Evolutionary conservation across 2,329 filamentous ascomycete genomes (phyloP).

Genomic region (Alternaria sp.): DNA sequence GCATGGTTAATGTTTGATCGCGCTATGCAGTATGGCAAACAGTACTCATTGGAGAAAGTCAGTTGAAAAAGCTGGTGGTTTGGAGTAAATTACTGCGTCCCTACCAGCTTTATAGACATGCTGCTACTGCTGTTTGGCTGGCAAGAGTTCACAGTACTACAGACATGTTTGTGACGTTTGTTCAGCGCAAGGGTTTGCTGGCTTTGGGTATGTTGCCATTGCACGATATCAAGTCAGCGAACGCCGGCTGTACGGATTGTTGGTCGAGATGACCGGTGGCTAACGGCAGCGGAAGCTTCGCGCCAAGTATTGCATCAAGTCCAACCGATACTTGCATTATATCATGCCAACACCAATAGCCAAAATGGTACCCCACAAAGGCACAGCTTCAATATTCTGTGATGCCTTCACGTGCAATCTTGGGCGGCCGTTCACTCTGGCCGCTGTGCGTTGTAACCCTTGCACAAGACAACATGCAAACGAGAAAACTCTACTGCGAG

Average conservation of each 20-base stretch:
- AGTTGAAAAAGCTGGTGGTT: not conserved
- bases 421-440: no score
- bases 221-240: not conserved
- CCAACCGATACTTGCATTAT: not conserved
- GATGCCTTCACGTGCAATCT: no score
- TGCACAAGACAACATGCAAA: not conserved
- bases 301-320: not conserved
- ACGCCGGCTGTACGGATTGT: not conserved
- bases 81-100: not conserved
- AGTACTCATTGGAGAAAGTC: not conserved
- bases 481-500: not conserved
- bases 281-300: not conserved
- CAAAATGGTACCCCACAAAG: no score
- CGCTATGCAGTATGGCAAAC: not conserved
- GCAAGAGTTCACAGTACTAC: not conserved
- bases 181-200: not conserved
- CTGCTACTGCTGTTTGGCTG: not conserved
- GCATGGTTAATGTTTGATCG: no score
- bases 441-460: not conserved
- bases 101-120: not conserved
- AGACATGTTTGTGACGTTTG: not conserved
- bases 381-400: no score
- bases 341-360: not conserved
- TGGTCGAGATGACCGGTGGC: not conserved
- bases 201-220: not conserved